Evolutionary conservation across 768 basidiomycete species (phyloP).

Genomic region (Hortiboletus campestris): DNA sequence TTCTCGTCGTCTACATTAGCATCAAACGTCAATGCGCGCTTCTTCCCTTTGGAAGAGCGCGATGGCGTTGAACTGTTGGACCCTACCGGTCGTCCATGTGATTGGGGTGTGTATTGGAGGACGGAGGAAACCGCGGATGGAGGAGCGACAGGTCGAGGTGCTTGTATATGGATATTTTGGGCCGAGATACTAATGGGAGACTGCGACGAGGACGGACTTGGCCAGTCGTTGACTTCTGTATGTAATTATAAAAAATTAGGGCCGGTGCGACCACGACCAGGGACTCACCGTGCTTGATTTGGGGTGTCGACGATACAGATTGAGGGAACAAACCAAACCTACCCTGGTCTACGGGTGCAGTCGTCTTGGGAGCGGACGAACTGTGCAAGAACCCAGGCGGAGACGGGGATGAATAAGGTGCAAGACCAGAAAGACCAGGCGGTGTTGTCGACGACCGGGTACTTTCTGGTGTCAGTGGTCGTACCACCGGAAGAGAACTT

Average conservation of each 20-base stretch:
- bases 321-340: slow-evolving; percentile 19
- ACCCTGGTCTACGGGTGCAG: slow-evolving; percentile 16
- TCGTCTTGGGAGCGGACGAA: slow-evolving; percentile 25
- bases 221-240: slow-evolving; percentile 28
- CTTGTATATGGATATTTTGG: slow-evolving; percentile 27
- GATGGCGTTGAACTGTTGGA: slow-evolving; percentile 29
- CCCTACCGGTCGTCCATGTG: slow-evolving; percentile 8
- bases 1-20: slow-evolving; percentile 24
- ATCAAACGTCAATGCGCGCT: slow-evolving; percentile 35
- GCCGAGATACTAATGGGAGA: slow-evolving; percentile 16
- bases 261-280: background rate
- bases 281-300: slow-evolving; percentile 30
- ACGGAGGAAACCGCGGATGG: slow-evolving; percentile 35
- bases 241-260: background rate
- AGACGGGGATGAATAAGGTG: slow-evolving; percentile 34
- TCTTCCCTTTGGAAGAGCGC: slow-evolving; percentile 34
- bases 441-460: slow-evolving; percentile 34
- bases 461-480: slow-evolving; percentile 30
- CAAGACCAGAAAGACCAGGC: slow-evolving; percentile 32
- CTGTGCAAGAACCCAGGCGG: slow-evolving; percentile 35
- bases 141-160: slow-evolving; percentile 27
- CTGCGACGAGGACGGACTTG: slow-evolving; percentile 13
- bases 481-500: slow-evolving; percentile 11
- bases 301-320: slow-evolving; percentile 20
- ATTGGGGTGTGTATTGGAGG: slow-evolving; percentile 27